Base-by-base conservation (phyloP, 73 alveolate genomes). In the Symbiodinium pilosum region DNA sequence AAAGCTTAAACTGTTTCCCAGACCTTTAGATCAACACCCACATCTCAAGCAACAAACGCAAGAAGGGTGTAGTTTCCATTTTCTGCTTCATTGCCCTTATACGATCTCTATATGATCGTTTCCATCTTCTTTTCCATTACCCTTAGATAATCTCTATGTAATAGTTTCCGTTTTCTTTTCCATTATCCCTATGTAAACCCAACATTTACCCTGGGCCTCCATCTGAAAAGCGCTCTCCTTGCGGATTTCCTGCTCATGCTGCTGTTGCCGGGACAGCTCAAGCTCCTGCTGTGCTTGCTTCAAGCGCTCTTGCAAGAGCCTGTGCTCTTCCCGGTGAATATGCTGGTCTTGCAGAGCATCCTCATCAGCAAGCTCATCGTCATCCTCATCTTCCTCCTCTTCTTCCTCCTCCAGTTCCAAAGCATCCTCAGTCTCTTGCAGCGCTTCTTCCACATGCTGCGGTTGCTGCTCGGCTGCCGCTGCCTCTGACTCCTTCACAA, bases 241-340 rank as follows among this genome's bases (percentile, higher is more conserved):
- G 85, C 34, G 94, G 32, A 42, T 34, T 12, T 89, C 87, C 43
- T 44, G 94, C 85, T 40, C 51, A 20, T 64, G 38, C 81, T 43
- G 68, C 52, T 84, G 93, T 75, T 84, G 73, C 47, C 87, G 59
- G 77, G 32, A 89, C 43, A 44, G 54, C 36, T 91, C 89, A 36
- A 91, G 81, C 56, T 91, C 97, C 54, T 91, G 97, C 97, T 91
- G 97, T 0, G 97, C 97, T 51, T 91, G 97, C 84, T 91, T 91
- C 87, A 91, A 77, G 32, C 97, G 87, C 77, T 91, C 97, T 56
- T 91, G 97, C 88, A 91, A 69, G 43, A 91, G 97, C 89, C 97
- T 91, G 81, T 86, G 97, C 56, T 91, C 97, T 43, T 91, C 97
- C 11, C 77, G 36, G 41, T 89, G 95, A 28, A 34, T 64, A 36